Conservation (phyloP, 495 filamentous ascomycete genomes). For the Podospora didyma region DNA sequence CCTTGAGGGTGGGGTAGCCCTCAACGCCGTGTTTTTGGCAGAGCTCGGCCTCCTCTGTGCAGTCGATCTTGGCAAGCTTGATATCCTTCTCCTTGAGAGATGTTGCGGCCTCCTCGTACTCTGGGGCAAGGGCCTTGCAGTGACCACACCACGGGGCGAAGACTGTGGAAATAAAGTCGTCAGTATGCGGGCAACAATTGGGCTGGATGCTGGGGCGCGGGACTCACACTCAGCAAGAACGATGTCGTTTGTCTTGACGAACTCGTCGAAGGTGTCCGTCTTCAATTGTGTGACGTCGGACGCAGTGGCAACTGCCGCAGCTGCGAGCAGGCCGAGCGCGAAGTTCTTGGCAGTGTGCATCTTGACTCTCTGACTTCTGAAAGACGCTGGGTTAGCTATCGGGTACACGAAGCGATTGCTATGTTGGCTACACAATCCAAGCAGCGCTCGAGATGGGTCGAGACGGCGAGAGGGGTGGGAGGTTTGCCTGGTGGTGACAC, state of each 20-base stretch:
- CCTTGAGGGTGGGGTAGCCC: slow-evolving; percentile 96
- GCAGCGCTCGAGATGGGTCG: neutral
- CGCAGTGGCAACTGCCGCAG: slow-evolving; percentile 55
- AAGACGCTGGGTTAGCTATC: neutral
- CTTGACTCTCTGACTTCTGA: slow-evolving; percentile 6
- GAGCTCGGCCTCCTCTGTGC: slow-evolving; percentile 88
- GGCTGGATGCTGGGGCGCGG: neutral
- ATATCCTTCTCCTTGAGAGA: slow-evolving; percentile 95
- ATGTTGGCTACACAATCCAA: neutral
- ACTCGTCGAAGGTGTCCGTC: slow-evolving; percentile 79
- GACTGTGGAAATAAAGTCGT: slow-evolving; percentile 39
- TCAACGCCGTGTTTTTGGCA: slow-evolving; percentile 88
- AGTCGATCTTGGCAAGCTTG: slow-evolving; percentile 89
- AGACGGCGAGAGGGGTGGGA: neutral
- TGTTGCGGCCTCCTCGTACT: slow-evolving; percentile 88
- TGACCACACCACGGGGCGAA: slow-evolving; percentile 75
- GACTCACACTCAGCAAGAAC: slow-evolving; percentile 74
- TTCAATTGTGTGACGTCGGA: slow-evolving; percentile 83
- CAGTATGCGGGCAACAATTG: slow-evolving; percentile 5
- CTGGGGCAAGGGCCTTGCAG: slow-evolving; percentile 80
- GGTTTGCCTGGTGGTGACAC: neutral
- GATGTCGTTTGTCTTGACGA: slow-evolving; percentile 79
- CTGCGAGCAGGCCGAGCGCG: slow-evolving; percentile 55
- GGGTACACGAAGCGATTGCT: neutral
- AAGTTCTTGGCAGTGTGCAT: slow-evolving; percentile 31